phyloP scores from a whole-genome alignment of 345 rosid genomes.

The Tarenaya hassleriana region DNA sequence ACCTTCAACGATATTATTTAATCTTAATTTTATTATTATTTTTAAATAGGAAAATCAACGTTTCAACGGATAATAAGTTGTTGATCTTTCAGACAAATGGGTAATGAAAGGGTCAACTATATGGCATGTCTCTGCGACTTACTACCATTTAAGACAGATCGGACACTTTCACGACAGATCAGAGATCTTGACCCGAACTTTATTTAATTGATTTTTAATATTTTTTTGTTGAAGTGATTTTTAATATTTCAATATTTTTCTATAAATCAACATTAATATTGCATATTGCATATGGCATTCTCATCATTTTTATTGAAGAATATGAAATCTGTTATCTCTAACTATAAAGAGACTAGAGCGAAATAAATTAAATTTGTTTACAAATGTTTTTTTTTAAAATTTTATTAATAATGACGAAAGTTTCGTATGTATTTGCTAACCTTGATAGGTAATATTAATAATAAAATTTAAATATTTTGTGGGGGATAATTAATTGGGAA shows the following conservation, averaged over 20 bases:
- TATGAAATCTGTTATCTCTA: no score
- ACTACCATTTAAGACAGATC: no score
- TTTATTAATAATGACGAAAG: background rate
- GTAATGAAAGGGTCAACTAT: slow-evolving; percentile 34
- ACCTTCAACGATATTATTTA: background rate
- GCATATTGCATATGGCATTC: background rate
- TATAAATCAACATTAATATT: background rate
- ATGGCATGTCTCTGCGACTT: slow-evolving; percentile 27
- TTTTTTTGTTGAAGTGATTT: background rate
- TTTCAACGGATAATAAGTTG: background rate
- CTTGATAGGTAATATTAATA: background rate
- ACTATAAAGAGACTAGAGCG: background rate
- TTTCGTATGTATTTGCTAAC: slow-evolving; percentile 6
- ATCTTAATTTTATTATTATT: no score
- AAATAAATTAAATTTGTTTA: background rate
- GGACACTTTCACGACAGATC: slow-evolving; percentile 32
- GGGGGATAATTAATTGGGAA: slow-evolving; percentile 16
- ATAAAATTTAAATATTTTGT: background rate
- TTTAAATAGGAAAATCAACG: background rate
- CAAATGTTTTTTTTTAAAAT: no score
- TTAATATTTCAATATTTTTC: background rate
- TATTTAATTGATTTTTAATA: background rate
- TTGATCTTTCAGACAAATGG: slow-evolving; percentile 17
- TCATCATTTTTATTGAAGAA: no score
- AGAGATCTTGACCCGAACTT: slow-evolving; percentile 32